Evolutionary conservation across 164 flowering plant species (phyloP).

Genomic region (Litsea cubeba): DNA sequence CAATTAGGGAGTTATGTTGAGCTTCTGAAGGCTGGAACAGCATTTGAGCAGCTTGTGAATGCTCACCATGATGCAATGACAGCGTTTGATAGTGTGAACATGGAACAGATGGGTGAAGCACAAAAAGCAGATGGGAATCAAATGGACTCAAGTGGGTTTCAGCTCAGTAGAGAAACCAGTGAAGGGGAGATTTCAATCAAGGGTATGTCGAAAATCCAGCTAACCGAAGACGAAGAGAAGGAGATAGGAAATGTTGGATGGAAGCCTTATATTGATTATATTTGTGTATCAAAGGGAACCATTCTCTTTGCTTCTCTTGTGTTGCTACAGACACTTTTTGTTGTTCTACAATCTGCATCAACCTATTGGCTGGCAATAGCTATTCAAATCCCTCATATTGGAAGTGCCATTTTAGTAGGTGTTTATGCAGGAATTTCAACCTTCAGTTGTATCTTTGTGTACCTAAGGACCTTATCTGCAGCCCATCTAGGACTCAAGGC

Average conservation of each 20-base stretch:
- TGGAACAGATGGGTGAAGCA: constrained; percentile 11
- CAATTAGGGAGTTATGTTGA: constrained; percentile 70
- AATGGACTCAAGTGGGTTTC: constrained; percentile 11
- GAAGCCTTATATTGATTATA: constrained; percentile 70
- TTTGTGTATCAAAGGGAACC: constrained; percentile 46
- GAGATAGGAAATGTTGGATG: constrained; percentile 67
- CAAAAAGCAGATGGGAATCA: constrained; percentile 5
- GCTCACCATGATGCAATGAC: constrained; percentile 66
- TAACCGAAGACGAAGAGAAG: constrained; percentile 72
- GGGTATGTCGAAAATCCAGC: constrained; percentile 36
- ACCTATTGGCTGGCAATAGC: constrained; percentile 80
- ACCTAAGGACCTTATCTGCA: constrained; percentile 42
- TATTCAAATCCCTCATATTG: constrained; percentile 39
- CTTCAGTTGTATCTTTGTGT: constrained; percentile 47
- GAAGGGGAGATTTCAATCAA: constrained; percentile 39
- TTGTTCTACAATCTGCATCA: constrained; percentile 52
- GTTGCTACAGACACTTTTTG: constrained; percentile 41
- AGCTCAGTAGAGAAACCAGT: constrained; percentile 17
- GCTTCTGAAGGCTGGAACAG: constrained; percentile 52
- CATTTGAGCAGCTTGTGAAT: constrained; percentile 73
- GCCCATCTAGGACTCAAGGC: constrained; percentile 66
- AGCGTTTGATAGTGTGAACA: constrained; percentile 18
- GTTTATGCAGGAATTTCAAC: constrained; percentile 56
- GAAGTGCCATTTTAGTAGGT: constrained; percentile 42
- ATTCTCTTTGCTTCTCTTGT: constrained; percentile 21